phyloP scores from a whole-genome alignment of 129 eudicot genomes.

The Dittrichia graveolens region DNA sequence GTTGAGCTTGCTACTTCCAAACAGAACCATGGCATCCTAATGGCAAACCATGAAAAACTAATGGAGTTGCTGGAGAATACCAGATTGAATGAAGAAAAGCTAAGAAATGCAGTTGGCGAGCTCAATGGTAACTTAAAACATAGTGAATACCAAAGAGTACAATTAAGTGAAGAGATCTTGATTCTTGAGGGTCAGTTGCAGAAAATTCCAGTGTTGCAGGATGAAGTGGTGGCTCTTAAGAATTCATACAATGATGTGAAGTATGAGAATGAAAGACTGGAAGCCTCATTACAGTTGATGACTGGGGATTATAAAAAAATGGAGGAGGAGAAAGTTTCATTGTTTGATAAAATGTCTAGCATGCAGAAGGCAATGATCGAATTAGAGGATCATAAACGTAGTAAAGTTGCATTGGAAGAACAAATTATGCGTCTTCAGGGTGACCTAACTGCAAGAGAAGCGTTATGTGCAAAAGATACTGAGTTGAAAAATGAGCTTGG shows the following conservation, averaged over 20 bases:
- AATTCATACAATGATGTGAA: conserved; percentile 47
- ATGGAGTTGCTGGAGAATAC: conserved; percentile 38
- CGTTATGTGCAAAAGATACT: conserved; percentile 56
- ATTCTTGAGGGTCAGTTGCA: conserved; percentile 49
- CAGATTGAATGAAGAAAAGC: conserved; percentile 52
- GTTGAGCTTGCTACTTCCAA: conserved; percentile 47
- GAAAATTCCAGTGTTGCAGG: conserved; percentile 50
- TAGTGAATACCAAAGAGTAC: conserved; percentile 51
- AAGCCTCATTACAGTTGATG: conserved; percentile 51
- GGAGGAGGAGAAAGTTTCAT: conserved; percentile 45
- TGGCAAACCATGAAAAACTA: conserved; percentile 38
- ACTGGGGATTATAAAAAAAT: conserved; percentile 52
- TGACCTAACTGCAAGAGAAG: conserved; percentile 74
- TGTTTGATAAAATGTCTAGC: conserved; percentile 44
- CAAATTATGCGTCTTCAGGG: conserved; percentile 70
- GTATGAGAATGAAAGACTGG: conserved; percentile 50
- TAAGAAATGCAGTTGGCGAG: conserved; percentile 43
- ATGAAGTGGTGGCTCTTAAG: conserved; percentile 61
- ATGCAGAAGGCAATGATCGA: conserved; percentile 51
- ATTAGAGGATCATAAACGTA: conserved; percentile 49
- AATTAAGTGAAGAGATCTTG: conserved; percentile 55
- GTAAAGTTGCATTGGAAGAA: conserved; percentile 61
- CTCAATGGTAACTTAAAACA: conserved; percentile 43
- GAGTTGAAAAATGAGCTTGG: conserved; percentile 71
- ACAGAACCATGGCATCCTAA: conserved; percentile 44